Conservation (phyloP, 2,329 filamentous ascomycete genomes). For the Fusarium foetens region DNA sequence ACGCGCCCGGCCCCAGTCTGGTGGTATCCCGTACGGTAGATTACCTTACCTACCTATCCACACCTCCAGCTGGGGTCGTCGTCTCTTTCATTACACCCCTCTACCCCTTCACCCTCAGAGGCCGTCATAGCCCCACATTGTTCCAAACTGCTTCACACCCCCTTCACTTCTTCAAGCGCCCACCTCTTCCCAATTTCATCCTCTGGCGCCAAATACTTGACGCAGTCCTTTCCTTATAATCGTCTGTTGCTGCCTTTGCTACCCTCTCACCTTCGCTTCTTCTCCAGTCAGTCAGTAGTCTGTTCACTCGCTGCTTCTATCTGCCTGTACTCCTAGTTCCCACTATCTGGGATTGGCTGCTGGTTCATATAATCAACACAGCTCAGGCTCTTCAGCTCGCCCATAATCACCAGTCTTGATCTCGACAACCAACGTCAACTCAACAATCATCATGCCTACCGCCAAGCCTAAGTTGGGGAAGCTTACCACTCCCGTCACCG, state of each 20-base stretch:
- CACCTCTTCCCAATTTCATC: conserved; percentile 40
- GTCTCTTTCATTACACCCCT: conserved; percentile 19
- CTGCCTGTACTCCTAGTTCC: conserved; percentile 35
- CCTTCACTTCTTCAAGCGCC: conserved; percentile 42
- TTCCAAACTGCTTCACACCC: conserved; percentile 41
- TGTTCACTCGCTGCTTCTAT: conserved; percentile 42
- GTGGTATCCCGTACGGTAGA: conserved; percentile 34
- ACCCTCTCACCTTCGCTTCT: conserved; percentile 32
- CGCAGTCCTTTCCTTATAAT: conserved; percentile 45
- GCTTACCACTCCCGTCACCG: conserved; percentile 70
- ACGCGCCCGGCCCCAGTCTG: conserved; percentile 40
- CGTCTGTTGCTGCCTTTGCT: conserved; percentile 40
- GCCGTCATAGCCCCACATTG: conserved; percentile 38
- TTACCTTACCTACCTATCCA: conserved; percentile 15
- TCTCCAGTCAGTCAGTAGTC: conserved; percentile 43
- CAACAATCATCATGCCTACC: conserved; percentile 58
- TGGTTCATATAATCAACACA: conserved; percentile 37
- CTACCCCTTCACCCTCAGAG: conserved; percentile 35
- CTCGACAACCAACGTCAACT: conserved; percentile 14
- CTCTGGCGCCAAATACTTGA: conserved; percentile 45
- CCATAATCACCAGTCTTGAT: conserved; percentile 23
- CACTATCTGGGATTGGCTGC: conserved; percentile 36
- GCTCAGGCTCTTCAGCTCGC: conserved; percentile 26
- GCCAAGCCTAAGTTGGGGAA: conserved; percentile 69
- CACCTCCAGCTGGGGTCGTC: conserved; percentile 32